Evolutionary conservation across 2,329 filamentous ascomycete genomes (phyloP).

Genomic region (Calonectria hawksworthii): DNA sequence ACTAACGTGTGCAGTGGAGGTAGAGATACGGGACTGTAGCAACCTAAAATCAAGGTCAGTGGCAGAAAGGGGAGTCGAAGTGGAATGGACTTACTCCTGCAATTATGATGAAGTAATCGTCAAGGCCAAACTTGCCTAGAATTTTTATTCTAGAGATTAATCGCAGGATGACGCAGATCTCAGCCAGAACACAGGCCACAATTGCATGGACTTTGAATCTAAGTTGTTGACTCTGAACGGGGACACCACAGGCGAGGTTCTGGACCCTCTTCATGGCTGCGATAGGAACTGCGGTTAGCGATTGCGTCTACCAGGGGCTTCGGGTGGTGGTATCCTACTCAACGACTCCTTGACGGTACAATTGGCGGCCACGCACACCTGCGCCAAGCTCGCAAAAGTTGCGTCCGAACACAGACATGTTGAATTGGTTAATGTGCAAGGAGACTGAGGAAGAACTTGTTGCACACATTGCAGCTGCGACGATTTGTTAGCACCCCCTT

Average conservation of each 20-base stretch:
- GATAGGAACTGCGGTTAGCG: not conserved
- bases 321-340: not conserved
- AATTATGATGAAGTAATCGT: not conserved
- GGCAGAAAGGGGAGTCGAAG: too few relatives aligned
- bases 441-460: not conserved
- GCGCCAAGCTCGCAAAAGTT: not conserved
- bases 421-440: not conserved
- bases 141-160: not conserved
- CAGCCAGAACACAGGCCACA: not conserved
- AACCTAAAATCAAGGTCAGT: not conserved
- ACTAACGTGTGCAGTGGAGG: not conserved
- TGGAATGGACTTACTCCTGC: slow-evolving; percentile 12
- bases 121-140: not conserved
- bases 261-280: not conserved
- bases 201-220: slow-evolving; percentile 7
- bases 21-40: slow-evolving; percentile 3
- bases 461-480: not conserved
- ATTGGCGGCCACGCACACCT: not conserved
- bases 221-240: not conserved
- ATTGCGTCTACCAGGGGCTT: not conserved
- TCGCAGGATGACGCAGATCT: not conserved
- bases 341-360: slow-evolving; percentile 1
- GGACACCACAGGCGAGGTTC: not conserved
- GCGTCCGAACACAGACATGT: not conserved
- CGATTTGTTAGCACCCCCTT: not conserved